Percentiles rank a stretch among this genome's conserved stretches.
phyloP scores from a whole-genome alignment of 1,284 basidiomycete genomes.

The Quambalaria eucalypti region DNA sequence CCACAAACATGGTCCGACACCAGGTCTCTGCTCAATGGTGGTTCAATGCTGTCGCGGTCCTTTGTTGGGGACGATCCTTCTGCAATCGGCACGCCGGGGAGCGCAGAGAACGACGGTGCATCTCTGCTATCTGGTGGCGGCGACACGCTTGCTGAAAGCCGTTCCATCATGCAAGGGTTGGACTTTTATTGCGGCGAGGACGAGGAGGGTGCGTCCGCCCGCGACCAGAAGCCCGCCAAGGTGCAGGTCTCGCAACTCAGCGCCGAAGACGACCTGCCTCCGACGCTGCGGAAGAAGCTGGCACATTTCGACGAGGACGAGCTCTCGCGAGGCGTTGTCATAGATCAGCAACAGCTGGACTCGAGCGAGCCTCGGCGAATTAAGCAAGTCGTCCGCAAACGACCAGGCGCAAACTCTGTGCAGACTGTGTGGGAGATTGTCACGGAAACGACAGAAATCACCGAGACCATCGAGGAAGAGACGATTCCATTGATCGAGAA shows the following conservation, averaged over 20 bases:
- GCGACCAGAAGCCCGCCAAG: too few relatives aligned
- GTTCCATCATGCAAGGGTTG: too few relatives aligned
- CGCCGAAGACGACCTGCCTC: slow-evolving; percentile 13
- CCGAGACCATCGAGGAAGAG: slow-evolving; percentile 24
- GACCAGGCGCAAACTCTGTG: slow-evolving; percentile 16
- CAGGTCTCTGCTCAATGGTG: too few relatives aligned
- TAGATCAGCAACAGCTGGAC: slow-evolving; percentile 3
- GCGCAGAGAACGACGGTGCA: too few relatives aligned
- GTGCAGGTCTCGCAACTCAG: background rate
- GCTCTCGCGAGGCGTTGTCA: slow-evolving; percentile 15
- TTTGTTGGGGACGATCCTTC: too few relatives aligned
- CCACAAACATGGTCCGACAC: too few relatives aligned
- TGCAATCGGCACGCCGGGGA: too few relatives aligned
- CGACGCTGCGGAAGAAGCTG: slow-evolving; percentile 15
- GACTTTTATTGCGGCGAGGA: slow-evolving; percentile 1
- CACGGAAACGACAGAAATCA: slow-evolving; percentile 47
- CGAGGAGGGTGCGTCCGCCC: background rate
- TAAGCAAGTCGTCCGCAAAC: slow-evolving; percentile 15
- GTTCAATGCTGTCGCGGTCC: too few relatives aligned
- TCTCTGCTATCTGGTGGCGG: too few relatives aligned
- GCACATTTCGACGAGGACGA: slow-evolving; percentile 15
- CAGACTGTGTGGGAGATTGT: slow-evolving; percentile 48
- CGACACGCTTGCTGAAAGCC: too few relatives aligned
- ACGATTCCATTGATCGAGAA: too few relatives aligned
- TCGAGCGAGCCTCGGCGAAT: slow-evolving; percentile 16